A percentile compares a stretch with the other conserved stretches of the same genome.
phyloP scores from a whole-genome alignment of 768 basidiomycete genomes.

The Lactifluus rugatus region DNA sequence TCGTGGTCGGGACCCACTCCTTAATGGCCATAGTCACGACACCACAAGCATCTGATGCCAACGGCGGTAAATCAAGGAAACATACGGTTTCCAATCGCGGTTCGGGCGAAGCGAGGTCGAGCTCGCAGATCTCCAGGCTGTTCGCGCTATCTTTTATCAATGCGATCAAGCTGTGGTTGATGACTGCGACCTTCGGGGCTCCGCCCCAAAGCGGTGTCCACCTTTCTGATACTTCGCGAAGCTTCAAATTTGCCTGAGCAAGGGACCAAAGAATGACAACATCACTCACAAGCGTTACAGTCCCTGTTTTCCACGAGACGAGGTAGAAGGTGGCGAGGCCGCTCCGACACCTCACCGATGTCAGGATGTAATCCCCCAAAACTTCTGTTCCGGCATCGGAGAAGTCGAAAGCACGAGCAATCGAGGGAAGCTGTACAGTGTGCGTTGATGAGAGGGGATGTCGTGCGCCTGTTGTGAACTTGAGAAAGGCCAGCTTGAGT shows the following conservation, averaged over 20 bases:
- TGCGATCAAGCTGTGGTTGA: not conserved
- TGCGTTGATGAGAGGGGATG: not conserved
- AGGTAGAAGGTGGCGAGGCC: not conserved
- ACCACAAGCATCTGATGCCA: not conserved
- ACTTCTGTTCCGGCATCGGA: not conserved
- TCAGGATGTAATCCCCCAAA: not conserved
- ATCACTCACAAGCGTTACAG: not conserved
- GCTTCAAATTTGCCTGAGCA: not conserved
- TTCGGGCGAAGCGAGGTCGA: not conserved
- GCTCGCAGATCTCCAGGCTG: not conserved
- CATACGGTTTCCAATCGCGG: not conserved
- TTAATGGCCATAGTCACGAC: not conserved
- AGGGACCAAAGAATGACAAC: not conserved
- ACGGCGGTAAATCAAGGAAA: not conserved
- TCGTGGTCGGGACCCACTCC: not conserved
- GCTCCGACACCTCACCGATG: not conserved
- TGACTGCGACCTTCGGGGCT: not conserved
- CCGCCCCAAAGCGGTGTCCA: not conserved
- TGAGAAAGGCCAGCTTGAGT: not conserved
- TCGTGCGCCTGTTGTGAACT: not conserved
- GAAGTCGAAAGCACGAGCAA: not conserved
- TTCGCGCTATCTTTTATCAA: not conserved
- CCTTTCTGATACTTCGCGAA: not conserved
- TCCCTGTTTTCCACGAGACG: conserved; percentile 1
- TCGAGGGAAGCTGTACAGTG: not conserved